phyloP scores from a whole-genome alignment of 1,139 yeast species.

The Pichia inconspicua region DNA sequence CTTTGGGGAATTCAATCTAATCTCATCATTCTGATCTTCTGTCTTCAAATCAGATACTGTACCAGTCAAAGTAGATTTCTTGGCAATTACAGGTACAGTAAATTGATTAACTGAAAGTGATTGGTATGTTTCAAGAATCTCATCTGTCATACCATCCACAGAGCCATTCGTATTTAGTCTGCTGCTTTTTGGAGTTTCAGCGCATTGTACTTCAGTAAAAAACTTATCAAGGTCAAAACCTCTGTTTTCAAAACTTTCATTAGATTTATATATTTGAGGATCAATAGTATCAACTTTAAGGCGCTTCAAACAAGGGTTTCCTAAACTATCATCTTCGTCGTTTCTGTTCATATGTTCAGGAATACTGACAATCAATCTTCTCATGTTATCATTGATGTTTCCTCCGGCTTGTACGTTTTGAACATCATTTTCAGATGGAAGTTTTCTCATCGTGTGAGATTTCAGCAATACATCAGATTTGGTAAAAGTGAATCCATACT shows the following conservation, averaged over 20 bases:
- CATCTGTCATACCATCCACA: too few species aligned
- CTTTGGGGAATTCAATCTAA: too few species aligned
- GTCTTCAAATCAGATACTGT: too few species aligned
- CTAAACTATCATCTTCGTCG: neutral
- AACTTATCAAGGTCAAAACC: conserved; percentile 36
- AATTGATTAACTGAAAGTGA: too few species aligned
- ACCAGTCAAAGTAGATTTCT: too few species aligned
- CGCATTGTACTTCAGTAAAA: conserved; percentile 32
- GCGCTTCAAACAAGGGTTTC: neutral
- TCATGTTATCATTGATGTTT: conserved; percentile 35
- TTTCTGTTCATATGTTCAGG: conserved; percentile 18
- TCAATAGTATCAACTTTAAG: neutral
- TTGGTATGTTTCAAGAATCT: too few species aligned
- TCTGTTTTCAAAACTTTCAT: conserved; percentile 6
- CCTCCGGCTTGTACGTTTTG: conserved; percentile 30
- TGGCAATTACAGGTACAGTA: too few species aligned
- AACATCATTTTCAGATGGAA: conserved; percentile 28
- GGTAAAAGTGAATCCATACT: conserved; percentile 36
- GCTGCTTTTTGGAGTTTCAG: conserved; percentile 15
- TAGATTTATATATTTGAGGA: neutral
- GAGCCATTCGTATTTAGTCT: too few species aligned
- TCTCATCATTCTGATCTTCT: too few species aligned
- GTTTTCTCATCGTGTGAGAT: conserved; percentile 11
- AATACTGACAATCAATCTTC: conserved; percentile 32
- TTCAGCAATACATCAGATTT: neutral